phyloP scores from a whole-genome alignment of 192 early-diverging fungal genomes.

The Piromyces finnis region DNA sequence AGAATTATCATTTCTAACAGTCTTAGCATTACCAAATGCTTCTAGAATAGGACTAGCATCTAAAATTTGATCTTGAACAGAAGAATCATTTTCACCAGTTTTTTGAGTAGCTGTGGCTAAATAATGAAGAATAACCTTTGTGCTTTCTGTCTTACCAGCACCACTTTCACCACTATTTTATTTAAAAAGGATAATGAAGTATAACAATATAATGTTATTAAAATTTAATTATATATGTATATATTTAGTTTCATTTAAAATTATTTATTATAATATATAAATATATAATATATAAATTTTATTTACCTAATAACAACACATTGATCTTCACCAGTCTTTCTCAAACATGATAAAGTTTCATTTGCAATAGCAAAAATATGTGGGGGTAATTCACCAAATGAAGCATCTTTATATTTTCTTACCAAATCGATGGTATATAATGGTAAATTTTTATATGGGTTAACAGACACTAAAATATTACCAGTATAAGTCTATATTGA shows the following conservation, averaged over 20 bases:
- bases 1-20: constrained; percentile 98
- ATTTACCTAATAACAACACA: constrained; percentile 88
- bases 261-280: too few species aligned
- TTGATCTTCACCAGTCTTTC: constrained; percentile 56
- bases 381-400: constrained; percentile 37
- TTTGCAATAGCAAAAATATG: constrained; percentile 97
- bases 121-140: constrained; percentile 77
- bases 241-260: too few species aligned
- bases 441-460: constrained; percentile 88
- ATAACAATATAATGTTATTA: not conserved
- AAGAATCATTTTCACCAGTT: constrained; percentile 32
- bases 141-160: constrained; percentile 74
- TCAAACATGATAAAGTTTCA: constrained; percentile 41
- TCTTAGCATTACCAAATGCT: too few species aligned
- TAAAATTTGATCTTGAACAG: constrained; percentile 92
- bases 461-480: constrained; percentile 51
- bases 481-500: too few species aligned
- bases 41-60: constrained; percentile 97
- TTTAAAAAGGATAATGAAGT: not conserved
- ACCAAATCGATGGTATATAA: constrained; percentile 67
- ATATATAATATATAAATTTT: too few species aligned
- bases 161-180: constrained; percentile 68
- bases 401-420: not conserved
- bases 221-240: not conserved
- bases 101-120: constrained; percentile 83